These are phyloP conservation scores for Castanea mollissima DNA, from an alignment of 306 rosid genomes.

Conservation along the genomic window DNA sequence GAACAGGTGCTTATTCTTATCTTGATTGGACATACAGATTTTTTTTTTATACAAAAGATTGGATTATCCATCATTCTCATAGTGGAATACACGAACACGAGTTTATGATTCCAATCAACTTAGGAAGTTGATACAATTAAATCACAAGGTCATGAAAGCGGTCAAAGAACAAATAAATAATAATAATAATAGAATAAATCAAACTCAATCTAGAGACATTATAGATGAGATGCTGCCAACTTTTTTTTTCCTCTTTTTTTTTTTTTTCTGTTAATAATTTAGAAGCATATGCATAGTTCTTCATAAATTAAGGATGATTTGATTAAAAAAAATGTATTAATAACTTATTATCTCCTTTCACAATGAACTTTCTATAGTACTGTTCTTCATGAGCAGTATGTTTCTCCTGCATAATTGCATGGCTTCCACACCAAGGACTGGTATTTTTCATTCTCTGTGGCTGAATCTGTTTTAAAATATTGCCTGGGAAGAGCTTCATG, in stretches of 20 bases:
- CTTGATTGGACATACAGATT: neutral
- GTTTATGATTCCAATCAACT: neutral
- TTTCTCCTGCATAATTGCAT: neutral
- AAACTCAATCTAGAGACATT: neutral
- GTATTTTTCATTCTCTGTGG: conserved; percentile 13
- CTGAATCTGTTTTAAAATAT: neutral
- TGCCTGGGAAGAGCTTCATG: neutral
- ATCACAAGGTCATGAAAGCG: conserved; percentile 1
- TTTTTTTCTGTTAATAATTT: neutral
- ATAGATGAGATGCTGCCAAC: neutral
- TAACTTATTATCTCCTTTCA: neutral
- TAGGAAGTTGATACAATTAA: conserved; percentile 6
- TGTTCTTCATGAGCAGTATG: neutral
- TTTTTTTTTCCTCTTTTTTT: neutral
- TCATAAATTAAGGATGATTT: neutral
- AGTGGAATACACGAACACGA: neutral
- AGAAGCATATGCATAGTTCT: neutral
- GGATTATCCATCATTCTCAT: neutral
- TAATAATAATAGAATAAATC: neutral
- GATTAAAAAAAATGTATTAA: neutral
- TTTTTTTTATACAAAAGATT: neutral
- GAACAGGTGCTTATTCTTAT: conserved; percentile 59
- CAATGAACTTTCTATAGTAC: neutral
- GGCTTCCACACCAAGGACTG: neutral
- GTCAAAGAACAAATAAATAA: neutral